Base-by-base conservation (phyloP, 257 asterid genomes). In the Echium plantagineum region DNA sequence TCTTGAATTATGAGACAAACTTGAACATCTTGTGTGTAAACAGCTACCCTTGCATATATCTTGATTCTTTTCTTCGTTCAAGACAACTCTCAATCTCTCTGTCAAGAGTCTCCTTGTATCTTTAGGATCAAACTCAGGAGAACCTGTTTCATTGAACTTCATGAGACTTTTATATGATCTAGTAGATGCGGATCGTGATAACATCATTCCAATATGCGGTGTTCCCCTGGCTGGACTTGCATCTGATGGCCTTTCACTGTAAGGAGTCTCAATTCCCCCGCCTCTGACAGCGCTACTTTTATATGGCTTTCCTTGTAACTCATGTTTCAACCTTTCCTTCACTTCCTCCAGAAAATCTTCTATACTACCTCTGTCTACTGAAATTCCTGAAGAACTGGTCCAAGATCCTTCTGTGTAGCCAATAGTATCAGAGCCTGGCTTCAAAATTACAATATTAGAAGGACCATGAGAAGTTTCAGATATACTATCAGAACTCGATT, bases 331-430 rank as follows among this genome's bases (percentile, higher is more conserved):
- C 72, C 95, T 84, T 77, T 84, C 95, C 81, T 86, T 93, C 60
- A 93, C 99, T 75, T 93, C 96, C 69, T 78, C 83, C 21, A 93
- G 97, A 69, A 93, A 93, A 60, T 84, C 90, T 74, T 83, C 89
- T 62, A 93, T 84, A 30, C 78, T 82, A 71, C 78, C 89, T 60
- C 79, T 69, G 62, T 63, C 97, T 74, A 66, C 89, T 8, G 95
- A 86, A 69, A 78, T 66, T 49, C 94, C 80, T 3, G 97, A 94
- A 58, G 97, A 78, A 80, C 77, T 88, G 67, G 68, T 75, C 89
- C 94, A 86, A 1, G 89, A 82, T 58, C 79, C 83, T 49, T 81
- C 87, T 13, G 38, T 65, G 61, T 72, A 66, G 58, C 73, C 73
- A 52, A 72, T 63, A 66, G 78, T 73, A 56, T 86, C 93, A 28